Evolutionary conservation across 768 basidiomycete species (phyloP), one percentile per base, ranked within the genome.

Genomic region (Mycena pura): DNA sequence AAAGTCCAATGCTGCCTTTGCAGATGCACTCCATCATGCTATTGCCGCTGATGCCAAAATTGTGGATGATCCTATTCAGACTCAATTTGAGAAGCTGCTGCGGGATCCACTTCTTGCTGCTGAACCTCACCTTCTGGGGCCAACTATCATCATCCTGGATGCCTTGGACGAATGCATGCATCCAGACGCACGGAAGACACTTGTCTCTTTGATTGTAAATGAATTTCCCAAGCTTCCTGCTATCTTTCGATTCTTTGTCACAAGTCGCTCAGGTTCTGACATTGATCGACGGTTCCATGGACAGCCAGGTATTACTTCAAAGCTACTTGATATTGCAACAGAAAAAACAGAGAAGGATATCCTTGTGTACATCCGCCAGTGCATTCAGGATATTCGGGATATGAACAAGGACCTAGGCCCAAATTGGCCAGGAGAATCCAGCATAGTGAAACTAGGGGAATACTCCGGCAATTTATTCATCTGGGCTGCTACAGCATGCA

Each of bases 91-190:
- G 7, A 39, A 40, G 19, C 15, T 52, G 13, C 4, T 40, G 7
- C 31, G 28, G 3, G 47, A 43, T n/a, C 54, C 63, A 32, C 41
- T 59, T 38, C 3, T 5, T 1, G 24, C 38, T 31, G 60, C 27
- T 15, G 27, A 39, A 17, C 29, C n/a, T 19, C 31, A 27, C 8
- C 43, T 22, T n/a, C n/a, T 9, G 21, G 62, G 56, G 6, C 57
- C 65, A 2, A 54, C 64, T 39, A 38, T 71, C 14, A 58, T 72
- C 41, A 57, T 72, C 25, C 27, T 72, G 17, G 70, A 72, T 60
- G 70, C 68, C n/a, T 44, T 72, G 6, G 70, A 71, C 50, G 70
- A 70, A 59, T 70, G 70, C 32, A 70, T 63, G 14, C 39, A 60
- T 4, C 17, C 29, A 2, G 8, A 13, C 2, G 48, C 54, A 19